Base-by-base conservation (phyloP, 805 yeast species). In the Candida vartiovaarae region DNA sequence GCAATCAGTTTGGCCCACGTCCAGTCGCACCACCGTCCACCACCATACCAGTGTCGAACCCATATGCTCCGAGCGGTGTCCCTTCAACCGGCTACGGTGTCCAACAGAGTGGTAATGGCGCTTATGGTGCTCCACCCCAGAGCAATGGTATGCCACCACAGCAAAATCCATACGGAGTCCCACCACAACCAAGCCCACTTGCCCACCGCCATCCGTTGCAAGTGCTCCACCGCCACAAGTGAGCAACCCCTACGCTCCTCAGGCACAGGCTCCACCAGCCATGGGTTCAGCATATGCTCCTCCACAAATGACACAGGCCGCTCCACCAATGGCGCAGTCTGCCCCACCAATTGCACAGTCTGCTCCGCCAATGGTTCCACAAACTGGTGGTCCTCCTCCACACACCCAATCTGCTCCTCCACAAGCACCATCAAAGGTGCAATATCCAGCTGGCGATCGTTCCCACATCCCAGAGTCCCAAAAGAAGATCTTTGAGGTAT, bases 401-500 rank as follows among this genome's bases (percentile, higher is more conserved):
- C n/a, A n/a, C 10, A 6, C 37, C 36, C 46, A 20, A 48, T 15
- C 52, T 37, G 47, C 49, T 41, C 57, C n/a, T 24, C 61, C 42
- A 48, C 61, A 53, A 49, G 32, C 49, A 31, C 43, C 39, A 38
- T 41, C 31, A 28, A n/a, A n/a, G 43, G 51, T 57, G 6, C 64
- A 56, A 41, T 62, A 68, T 54, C 84, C 90, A 36, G 54, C 73
- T 4, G 89, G 89, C 26, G 90, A 82, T 60, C 74, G 88, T 53
- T 61, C 74, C 2, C 89, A 80, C 52, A 80, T 85, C 48, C 77
- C 89, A 3, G 75, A 68, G 10, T 71, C 68, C 8, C 73, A 81
- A 7, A 56, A 64, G 53, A 80, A 82, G 15, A 77, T 93, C 37
- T 78, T 67, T 54, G 70, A 74, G n/a, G 68, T 68, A 9, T 72